Evolutionary conservation across 768 basidiomycete species (phyloP).

Genomic region (Mycena crocata): DNA sequence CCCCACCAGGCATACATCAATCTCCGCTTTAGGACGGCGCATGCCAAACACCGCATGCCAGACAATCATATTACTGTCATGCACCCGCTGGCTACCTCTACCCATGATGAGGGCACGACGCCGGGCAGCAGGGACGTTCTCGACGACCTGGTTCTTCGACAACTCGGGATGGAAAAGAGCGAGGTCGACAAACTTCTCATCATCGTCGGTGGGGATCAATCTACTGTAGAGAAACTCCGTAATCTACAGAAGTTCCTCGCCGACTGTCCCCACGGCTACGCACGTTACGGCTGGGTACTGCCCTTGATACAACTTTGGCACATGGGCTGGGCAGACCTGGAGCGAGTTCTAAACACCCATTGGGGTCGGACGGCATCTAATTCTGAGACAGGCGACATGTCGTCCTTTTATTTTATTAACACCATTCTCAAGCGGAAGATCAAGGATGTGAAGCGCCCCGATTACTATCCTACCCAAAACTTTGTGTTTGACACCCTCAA

Average conservation of each 20-base stretch:
- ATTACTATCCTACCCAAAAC: slow-evolving; percentile 18
- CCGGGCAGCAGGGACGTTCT: too few species aligned
- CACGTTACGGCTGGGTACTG: slow-evolving; percentile 11
- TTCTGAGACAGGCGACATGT: slow-evolving; percentile 12
- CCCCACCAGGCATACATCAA: too few species aligned
- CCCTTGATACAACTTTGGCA: slow-evolving; percentile 16
- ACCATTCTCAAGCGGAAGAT: slow-evolving; percentile 14
- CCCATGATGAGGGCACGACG: too few species aligned
- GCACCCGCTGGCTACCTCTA: too few species aligned
- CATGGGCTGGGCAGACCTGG: slow-evolving; percentile 16
- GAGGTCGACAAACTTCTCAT: too few species aligned
- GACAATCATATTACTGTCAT: too few species aligned
- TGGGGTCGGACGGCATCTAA: slow-evolving; percentile 10
- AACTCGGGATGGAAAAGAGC: too few species aligned
- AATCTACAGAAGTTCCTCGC: not conserved
- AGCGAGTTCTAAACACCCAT: slow-evolving; percentile 5
- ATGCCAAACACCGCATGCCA: too few species aligned
- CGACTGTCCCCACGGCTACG: slow-evolving; percentile 5
- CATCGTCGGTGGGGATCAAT: too few species aligned
- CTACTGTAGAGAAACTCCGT: too few species aligned
- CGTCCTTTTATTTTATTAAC: slow-evolving; percentile 8
- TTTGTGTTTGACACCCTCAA: slow-evolving; percentile 6
- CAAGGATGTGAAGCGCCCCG: slow-evolving; percentile 14
- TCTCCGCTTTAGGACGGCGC: too few species aligned
- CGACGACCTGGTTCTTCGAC: too few species aligned